A percentile compares a stretch with the other conserved stretches of the same genome.
Evolutionary conservation across 768 basidiomycete genomes (phyloP).

Genomic region (Boletus coccyginus): DNA sequence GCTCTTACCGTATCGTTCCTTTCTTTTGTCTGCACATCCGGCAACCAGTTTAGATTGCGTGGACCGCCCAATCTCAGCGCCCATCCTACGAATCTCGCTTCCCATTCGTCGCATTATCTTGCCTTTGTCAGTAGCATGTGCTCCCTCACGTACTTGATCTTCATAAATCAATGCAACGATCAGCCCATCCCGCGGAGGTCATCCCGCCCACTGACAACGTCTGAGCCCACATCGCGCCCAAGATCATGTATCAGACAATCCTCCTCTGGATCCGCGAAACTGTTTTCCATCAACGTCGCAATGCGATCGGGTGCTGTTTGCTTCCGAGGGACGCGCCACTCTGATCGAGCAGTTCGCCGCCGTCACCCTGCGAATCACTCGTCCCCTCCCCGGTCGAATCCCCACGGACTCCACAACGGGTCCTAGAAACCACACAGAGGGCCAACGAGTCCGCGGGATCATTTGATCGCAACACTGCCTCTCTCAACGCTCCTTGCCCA

Average conservation of each 20-base stretch:
- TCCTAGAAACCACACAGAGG: neutral
- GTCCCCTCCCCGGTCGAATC: neutral
- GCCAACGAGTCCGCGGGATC: neutral
- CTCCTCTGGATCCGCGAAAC: constrained; percentile 7
- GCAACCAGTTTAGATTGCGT: neutral
- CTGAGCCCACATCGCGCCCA: constrained; percentile 6
- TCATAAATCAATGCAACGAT: neutral
- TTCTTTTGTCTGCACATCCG: neutral
- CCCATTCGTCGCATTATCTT: neutral
- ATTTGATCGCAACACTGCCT: constrained; percentile 3
- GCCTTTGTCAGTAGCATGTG: neutral
- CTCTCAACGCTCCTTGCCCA: neutral
- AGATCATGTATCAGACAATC: neutral
- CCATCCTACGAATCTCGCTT: neutral
- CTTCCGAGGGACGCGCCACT: neutral
- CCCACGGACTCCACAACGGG: neutral
- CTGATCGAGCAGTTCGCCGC: constrained; percentile 14
- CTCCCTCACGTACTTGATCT: neutral
- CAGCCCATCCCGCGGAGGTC: neutral
- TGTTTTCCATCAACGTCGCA: neutral
- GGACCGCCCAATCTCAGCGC: neutral
- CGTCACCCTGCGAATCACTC: constrained; percentile 2
- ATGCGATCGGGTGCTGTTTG: neutral
- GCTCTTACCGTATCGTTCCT: neutral
- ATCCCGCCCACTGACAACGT: neutral